Percentiles rank a stretch among this genome's conserved stretches.
Evolutionary conservation across 73 alveolate genomes (phyloP).

Genomic region (Paramecium tetraurelia): DNA sequence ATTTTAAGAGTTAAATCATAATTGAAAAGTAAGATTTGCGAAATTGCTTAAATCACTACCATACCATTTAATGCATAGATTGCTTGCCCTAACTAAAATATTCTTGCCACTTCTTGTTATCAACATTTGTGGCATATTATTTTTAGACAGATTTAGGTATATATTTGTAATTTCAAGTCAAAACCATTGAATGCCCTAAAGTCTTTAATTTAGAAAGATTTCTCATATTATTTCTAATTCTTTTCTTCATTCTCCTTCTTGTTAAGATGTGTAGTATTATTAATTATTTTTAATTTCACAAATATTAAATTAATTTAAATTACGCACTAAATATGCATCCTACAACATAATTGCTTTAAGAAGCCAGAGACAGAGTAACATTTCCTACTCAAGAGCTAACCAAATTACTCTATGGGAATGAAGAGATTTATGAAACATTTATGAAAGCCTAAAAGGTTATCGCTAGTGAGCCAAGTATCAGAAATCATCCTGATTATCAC

Average conservation of each 20-base stretch:
- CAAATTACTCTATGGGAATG: background rate
- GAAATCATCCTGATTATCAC: background rate
- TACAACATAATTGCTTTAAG: slow-evolving; percentile 18
- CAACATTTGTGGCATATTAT: background rate
- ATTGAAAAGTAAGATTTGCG: background rate
- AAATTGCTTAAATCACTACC: background rate
- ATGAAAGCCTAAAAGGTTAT: background rate
- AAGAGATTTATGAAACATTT: background rate
- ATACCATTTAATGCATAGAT: background rate
- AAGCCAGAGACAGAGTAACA: background rate
- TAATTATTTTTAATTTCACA: background rate
- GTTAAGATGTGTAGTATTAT: background rate
- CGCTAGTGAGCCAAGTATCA: background rate
- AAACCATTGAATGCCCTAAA: background rate
- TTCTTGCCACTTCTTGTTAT: background rate
- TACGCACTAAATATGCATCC: slow-evolving; percentile 47
- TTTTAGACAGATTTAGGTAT: background rate
- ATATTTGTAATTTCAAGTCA: background rate
- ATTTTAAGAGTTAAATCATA: background rate
- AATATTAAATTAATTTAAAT: background rate
- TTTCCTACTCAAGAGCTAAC: background rate
- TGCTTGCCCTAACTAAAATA: background rate
- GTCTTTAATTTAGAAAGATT: background rate
- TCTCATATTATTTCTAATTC: background rate
- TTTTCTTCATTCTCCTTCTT: background rate